phyloP scores from a whole-genome alignment of 768 basidiomycete species.

The Trametes villosa region DNA sequence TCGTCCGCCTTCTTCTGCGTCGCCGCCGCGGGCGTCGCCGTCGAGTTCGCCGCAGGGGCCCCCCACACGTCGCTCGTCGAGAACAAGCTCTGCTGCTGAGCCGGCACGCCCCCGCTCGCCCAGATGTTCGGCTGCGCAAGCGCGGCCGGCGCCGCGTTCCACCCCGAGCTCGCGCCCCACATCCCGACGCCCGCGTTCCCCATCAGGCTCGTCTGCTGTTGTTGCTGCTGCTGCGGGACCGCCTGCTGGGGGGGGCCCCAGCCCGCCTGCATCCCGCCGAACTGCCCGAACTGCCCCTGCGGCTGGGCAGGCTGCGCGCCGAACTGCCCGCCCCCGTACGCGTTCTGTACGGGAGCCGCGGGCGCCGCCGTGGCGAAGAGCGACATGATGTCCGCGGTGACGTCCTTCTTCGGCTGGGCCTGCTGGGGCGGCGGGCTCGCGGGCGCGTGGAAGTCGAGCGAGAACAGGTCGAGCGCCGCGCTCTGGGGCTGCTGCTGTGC shows the following conservation, averaged over 20 bases:
- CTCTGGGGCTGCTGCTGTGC: slow-evolving; percentile 32
- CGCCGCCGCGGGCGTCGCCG: slow-evolving; percentile 29
- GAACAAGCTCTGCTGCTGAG: slow-evolving; percentile 27
- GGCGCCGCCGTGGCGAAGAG: slow-evolving; percentile 63
- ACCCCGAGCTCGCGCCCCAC: slow-evolving; percentile 74
- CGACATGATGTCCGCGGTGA: slow-evolving; percentile 85
- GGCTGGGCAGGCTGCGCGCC: not conserved
- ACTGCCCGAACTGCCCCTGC: slow-evolving; percentile 33
- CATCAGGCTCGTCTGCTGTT: slow-evolving; percentile 56
- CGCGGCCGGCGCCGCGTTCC: slow-evolving; percentile 46
- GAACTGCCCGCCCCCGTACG: not conserved
- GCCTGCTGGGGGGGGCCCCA: slow-evolving; percentile 36
- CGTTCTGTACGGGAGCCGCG: slow-evolving; percentile 16
- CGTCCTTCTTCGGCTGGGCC: slow-evolving; percentile 61
- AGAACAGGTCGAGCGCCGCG: slow-evolving; percentile 71
- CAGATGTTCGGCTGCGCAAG: slow-evolving; percentile 39
- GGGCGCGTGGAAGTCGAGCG: slow-evolving; percentile 83
- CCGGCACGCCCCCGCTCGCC: slow-evolving; percentile 14
- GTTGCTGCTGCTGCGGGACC: slow-evolving; percentile 41
- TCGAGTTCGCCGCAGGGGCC: slow-evolving; percentile 30
- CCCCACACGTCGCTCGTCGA: slow-evolving; percentile 67
- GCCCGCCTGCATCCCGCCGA: slow-evolving; percentile 23
- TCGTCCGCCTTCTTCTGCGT: slow-evolving; percentile 73
- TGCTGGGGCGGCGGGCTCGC: slow-evolving; percentile 35
- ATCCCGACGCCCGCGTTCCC: slow-evolving; percentile 56